phyloP scores from a whole-genome alignment of 2,329 filamentous ascomycete genomes.

The Fusarium decemcellulare region DNA sequence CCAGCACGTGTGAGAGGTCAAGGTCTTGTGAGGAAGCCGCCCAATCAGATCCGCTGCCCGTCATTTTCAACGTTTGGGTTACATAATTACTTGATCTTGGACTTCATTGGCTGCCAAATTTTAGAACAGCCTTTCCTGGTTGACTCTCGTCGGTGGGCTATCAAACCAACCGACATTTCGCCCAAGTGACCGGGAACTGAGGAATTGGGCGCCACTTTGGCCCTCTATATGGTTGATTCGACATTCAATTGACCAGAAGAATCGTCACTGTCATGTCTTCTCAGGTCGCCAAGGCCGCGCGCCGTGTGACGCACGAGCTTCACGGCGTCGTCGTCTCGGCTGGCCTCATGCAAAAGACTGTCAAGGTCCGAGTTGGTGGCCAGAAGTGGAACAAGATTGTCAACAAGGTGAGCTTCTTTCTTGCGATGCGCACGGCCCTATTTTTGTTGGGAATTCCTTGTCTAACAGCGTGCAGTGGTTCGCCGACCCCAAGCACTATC shows the following conservation, averaged over 20 bases:
- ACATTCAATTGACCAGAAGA: conserved; percentile 2
- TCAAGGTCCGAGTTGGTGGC: conserved; percentile 81
- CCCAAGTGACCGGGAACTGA: conserved; percentile 28
- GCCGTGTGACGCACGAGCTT: conserved; percentile 64
- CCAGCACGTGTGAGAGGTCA: conserved; percentile 14
- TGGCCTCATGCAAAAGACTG: conserved; percentile 83
- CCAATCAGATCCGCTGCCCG: conserved; percentile 20
- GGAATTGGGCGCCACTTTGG: conserved; percentile 17
- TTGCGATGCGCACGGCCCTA: background rate
- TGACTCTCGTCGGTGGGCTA: conserved; percentile 12
- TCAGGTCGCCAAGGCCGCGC: conserved; percentile 58
- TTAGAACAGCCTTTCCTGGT: conserved; percentile 34
- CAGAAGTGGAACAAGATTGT: conserved; percentile 81
- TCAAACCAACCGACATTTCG: conserved; percentile 20
- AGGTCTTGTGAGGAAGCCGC: conserved; percentile 22
- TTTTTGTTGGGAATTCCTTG: background rate
- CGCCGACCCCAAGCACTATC: conserved; percentile 72
- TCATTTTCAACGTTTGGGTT: conserved; percentile 4
- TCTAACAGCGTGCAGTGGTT: conserved; percentile 62
- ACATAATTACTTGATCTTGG: conserved; percentile 31
- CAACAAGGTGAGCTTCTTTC: conserved; percentile 71
- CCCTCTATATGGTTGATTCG: conserved; percentile 1
- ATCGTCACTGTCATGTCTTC: conserved; percentile 53
- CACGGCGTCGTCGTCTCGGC: conserved; percentile 83
- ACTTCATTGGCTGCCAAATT: conserved; percentile 42